Percentiles rank a stretch among this genome's conserved stretches.
phyloP scores from a whole-genome alignment of 2,329 filamentous ascomycete species.

The Trichoderma koningii region DNA sequence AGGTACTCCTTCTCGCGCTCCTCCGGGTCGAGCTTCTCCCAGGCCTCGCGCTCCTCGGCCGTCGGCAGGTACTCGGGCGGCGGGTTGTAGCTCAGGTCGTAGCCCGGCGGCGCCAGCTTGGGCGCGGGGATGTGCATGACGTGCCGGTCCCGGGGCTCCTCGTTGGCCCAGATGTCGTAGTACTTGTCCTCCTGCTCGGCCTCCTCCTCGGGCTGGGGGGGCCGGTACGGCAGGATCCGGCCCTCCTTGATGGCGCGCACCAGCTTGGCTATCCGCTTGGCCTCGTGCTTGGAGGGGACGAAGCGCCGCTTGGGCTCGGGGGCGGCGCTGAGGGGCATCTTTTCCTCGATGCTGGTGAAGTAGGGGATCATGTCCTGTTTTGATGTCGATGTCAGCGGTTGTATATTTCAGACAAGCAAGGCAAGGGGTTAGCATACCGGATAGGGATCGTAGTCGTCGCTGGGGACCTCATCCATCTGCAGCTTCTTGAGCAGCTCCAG shows the following conservation, averaged over 20 bases:
- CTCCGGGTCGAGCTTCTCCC: constrained; percentile 85
- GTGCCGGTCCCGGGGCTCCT: constrained; percentile 78
- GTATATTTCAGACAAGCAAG: no score
- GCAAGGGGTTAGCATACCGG: constrained; percentile 56
- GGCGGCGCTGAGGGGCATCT: constrained; percentile 91
- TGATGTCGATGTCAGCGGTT: not conserved
- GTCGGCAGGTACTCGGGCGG: constrained; percentile 91
- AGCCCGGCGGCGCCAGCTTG: constrained; percentile 88
- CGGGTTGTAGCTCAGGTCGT: constrained; percentile 95
- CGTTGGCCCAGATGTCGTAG: constrained; percentile 95
- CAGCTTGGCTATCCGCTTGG: constrained; percentile 94
- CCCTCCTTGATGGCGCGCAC: constrained; percentile 95
- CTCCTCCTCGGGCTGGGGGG: constrained; percentile 59
- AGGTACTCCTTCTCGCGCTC: constrained; percentile 89
- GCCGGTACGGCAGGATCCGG: constrained; percentile 86
- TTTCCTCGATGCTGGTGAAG: constrained; percentile 86
- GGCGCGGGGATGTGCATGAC: constrained; percentile 94
- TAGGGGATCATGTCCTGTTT: constrained; percentile 80
- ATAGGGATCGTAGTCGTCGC: constrained; percentile 90
- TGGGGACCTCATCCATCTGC: constrained; percentile 83
- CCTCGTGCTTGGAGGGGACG: constrained; percentile 94
- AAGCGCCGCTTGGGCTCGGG: constrained; percentile 96
- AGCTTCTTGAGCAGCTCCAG: constrained; percentile 84
- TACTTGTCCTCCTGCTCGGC: constrained; percentile 65
- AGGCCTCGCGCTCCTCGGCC: constrained; percentile 77